A percentile compares a stretch with the other conserved stretches of the same genome.
Evolutionary conservation across 495 filamentous ascomycete genomes (phyloP).

Genomic region (Aspergillus mulundensis): DNA sequence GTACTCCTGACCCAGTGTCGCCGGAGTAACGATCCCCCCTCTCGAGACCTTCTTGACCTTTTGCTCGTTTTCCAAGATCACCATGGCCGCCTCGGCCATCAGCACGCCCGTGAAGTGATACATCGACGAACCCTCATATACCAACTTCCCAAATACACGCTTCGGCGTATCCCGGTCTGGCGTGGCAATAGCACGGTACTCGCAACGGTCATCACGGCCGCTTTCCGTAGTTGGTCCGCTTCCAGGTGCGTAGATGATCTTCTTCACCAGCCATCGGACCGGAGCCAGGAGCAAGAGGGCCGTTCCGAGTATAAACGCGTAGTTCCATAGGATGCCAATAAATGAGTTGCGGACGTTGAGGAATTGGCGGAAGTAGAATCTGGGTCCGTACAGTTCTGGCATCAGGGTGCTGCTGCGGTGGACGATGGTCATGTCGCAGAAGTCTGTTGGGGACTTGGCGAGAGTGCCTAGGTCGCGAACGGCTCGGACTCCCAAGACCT

Average conservation of each 20-base stretch:
- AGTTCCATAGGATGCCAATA: slow-evolving; percentile 53
- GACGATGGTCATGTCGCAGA: slow-evolving; percentile 63
- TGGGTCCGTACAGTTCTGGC: slow-evolving; percentile 62
- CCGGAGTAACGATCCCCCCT: slow-evolving; percentile 76
- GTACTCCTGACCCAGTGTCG: slow-evolving; percentile 72
- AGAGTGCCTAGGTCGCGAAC: slow-evolving; percentile 65
- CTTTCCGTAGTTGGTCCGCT: slow-evolving; percentile 59
- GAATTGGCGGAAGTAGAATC: slow-evolving; percentile 70
- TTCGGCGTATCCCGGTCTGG: slow-evolving; percentile 50
- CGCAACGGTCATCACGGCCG: slow-evolving; percentile 52
- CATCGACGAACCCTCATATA: slow-evolving; percentile 55
- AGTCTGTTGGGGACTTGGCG: slow-evolving; percentile 54
- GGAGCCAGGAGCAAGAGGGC: slow-evolving; percentile 53
- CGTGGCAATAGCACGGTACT: slow-evolving; percentile 62
- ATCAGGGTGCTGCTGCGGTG: slow-evolving; percentile 76
- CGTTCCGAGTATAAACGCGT: slow-evolving; percentile 47
- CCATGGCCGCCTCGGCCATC: slow-evolving; percentile 65
- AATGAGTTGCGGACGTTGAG: slow-evolving; percentile 58
- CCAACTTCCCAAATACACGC: slow-evolving; percentile 55
- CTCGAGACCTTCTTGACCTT: slow-evolving; percentile 52
- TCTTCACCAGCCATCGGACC: slow-evolving; percentile 49
- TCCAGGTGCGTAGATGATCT: slow-evolving; percentile 60
- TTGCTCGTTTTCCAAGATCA: slow-evolving; percentile 61
- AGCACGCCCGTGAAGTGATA: slow-evolving; percentile 69
- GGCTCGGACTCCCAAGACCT: slow-evolving; percentile 56